These are phyloP conservation scores for Penicillium fimorum DNA, from an alignment of 495 filamentous ascomycete genomes.

Conservation along the genomic window DNA sequence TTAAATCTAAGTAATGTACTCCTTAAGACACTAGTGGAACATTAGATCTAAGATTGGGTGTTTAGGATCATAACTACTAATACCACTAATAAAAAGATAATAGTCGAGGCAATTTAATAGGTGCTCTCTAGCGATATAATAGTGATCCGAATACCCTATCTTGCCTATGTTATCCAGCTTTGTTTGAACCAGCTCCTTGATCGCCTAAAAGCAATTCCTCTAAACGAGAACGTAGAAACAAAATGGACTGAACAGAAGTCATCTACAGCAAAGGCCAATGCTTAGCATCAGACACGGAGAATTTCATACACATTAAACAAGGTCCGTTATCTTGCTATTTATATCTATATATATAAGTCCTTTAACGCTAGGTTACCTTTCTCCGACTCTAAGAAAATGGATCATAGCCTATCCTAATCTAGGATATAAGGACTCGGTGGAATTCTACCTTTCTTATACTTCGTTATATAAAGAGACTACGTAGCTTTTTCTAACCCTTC, in stretches of 20 bases:
- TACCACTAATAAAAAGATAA: slow-evolving; percentile 2
- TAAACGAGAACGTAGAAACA: slow-evolving; percentile 1
- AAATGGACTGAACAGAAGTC: slow-evolving; percentile 1
- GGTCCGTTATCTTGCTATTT: slow-evolving; percentile 4
- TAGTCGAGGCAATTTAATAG: neutral
- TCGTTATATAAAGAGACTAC: neutral
- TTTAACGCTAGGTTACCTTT: neutral
- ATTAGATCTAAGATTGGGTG: too few species aligned
- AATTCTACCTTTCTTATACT: slow-evolving; percentile 10
- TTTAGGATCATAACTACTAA: neutral
- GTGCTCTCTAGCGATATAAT: neutral
- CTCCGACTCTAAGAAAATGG: neutral
- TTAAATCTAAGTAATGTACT: too few species aligned
- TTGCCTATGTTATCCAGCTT: neutral
- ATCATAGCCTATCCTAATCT: neutral
- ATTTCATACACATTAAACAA: slow-evolving; percentile 5
- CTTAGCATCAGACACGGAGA: neutral
- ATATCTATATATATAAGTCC: slow-evolving; percentile 6
- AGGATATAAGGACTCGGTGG: slow-evolving; percentile 3
- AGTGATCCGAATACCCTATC: neutral
- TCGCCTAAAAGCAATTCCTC: neutral
- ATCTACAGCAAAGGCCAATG: neutral
- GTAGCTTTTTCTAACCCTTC: neutral
- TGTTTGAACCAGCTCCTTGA: slow-evolving; percentile 2
- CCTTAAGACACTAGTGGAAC: too few species aligned